Conservation (phyloP, 768 basidiomycete genomes). For the Suillus placidus region DNA sequence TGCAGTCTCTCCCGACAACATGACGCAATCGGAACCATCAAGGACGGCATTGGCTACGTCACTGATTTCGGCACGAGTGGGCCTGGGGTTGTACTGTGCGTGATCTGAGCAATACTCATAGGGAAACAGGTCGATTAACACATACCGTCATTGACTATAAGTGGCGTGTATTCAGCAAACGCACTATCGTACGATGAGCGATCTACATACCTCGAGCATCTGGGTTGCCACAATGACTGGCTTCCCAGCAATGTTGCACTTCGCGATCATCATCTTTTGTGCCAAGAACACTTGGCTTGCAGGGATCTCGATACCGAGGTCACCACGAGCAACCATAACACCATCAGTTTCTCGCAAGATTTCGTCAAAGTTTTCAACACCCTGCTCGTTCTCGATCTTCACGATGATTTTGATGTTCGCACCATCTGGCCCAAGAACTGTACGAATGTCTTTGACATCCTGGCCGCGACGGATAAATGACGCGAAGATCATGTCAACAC, state of each 20-base stretch:
- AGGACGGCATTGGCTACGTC: conserved; percentile 99
- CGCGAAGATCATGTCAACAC: conserved; percentile 99
- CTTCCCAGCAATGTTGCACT: conserved; percentile 98
- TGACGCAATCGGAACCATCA: conserved; percentile 98
- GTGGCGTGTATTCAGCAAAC: neutral
- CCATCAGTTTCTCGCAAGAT: conserved; percentile 94
- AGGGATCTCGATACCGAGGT: conserved; percentile 99
- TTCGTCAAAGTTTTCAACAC: conserved; percentile 98
- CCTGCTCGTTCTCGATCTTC: conserved; percentile 99
- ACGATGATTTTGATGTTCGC: conserved; percentile 98
- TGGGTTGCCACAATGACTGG: conserved; percentile 99
- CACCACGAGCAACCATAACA: conserved; percentile 99
- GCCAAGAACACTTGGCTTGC: conserved; percentile 98
- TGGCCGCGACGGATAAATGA: conserved; percentile 97
- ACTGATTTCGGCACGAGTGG: conserved; percentile 98
- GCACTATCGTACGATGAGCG: neutral
- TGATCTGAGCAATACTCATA: conserved; percentile 18
- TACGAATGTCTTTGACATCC: conserved; percentile 92
- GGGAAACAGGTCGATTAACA: neutral
- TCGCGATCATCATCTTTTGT: conserved; percentile 99
- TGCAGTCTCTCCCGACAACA: conserved; percentile 99
- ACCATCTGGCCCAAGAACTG: conserved; percentile 92
- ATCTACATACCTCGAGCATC: conserved; percentile 84
- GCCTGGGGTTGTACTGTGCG: conserved; percentile 90
- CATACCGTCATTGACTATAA: conserved; percentile 90